Base-by-base conservation (phyloP, 1,284 basidiomycete genomes). In the Cryptococcus sp. region DNA sequence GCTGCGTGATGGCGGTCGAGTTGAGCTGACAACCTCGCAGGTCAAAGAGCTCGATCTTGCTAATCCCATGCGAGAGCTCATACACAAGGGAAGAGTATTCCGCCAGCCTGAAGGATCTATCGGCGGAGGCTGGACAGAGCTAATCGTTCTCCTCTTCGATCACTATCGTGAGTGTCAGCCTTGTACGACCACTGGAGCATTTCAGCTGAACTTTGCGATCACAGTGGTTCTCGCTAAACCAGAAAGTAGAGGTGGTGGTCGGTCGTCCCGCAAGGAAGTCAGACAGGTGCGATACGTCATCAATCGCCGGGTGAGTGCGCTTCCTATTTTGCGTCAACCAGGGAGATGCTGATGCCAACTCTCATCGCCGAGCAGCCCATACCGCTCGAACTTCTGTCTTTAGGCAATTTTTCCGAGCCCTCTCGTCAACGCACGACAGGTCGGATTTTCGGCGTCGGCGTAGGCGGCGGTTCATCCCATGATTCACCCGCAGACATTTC, bases 81-180 rank as follows among this genome's bases (percentile, higher is more conserved):
- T 95, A 38, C 86, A 92, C 68, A 85, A 87, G 1, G 88, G 92
- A 17, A 90, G 87, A 66, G 79, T 95, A 17, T 81, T 89, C 55
- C 84, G 91, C 45, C 90, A 93, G 67, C 87, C 91, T 16, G 93
- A 95, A 58, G 87, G 85, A n/a, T 86, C 87, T 15, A 85, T 89
- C 56, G 87, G 88, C 72, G 87, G 83, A 63, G 87, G 86, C 29
- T 93, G 90, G 89, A 87, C 85, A 46, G 93, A 96, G 69, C 80
- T 94, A 3, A 88, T 88, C 64, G 87, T 93, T 3, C 82, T 96
- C 57, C 80, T 97, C 4, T 95, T 97, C 73, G 94, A 96, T 74
- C 91, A 95, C 74, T 97, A 95, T 69, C 77, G 91, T 93, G 67
- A 75, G 89, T 80, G 22, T 19, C 11, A n/a, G 16, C 3, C 34